Base-by-base conservation (phyloP, 164 flowering plant species). In the Vitis amurensis region DNA sequence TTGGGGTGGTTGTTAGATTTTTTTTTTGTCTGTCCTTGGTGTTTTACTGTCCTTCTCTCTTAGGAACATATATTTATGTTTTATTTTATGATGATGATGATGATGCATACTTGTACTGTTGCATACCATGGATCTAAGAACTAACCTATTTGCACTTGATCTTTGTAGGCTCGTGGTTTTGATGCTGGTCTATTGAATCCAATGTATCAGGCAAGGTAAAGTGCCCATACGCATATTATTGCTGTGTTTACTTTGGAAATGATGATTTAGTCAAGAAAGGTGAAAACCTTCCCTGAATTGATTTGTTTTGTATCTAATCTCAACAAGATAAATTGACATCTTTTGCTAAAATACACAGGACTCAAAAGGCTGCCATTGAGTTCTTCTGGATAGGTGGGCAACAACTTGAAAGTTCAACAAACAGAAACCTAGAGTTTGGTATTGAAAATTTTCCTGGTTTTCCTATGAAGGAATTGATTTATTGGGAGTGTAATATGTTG, bases 331-430 rank as follows among this genome's bases (percentile, higher is more conserved):
- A 69, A 2, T 14, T 17, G 29, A 9, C 37, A 31, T 57, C 12
- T 47, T 23, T 62, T 53, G 30, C 13, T 17, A 11, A 65, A 59
- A 37, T 65, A 5, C 44, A 55, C 81, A 89, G 97, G 86, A 61
- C 81, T 71, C 88, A 77, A 66, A 93, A 82, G 75, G 96, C 94
- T 70, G 87, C 86, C 61, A 82, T 91, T 61, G 94, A 93, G 64
- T 91, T 90, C 75, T 83, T 86, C 68, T 91, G 97, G 96, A 88
- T 85, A 74, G 97, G 96, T 68, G 98, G 96, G 47, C 94, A 87
- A 76, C 80, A 83, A 73, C 56, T 81, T 48, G 80, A 78, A 60
- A 52, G 66, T 61, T 68, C 77, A 56, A 58, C 69, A 9, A 74
- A 72, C 50, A 67, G 29, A 53, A 50, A 55, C 37, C 56, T 64